Evolutionary conservation across 495 filamentous ascomycete species (phyloP).

Genomic region (Daldinia loculata): DNA sequence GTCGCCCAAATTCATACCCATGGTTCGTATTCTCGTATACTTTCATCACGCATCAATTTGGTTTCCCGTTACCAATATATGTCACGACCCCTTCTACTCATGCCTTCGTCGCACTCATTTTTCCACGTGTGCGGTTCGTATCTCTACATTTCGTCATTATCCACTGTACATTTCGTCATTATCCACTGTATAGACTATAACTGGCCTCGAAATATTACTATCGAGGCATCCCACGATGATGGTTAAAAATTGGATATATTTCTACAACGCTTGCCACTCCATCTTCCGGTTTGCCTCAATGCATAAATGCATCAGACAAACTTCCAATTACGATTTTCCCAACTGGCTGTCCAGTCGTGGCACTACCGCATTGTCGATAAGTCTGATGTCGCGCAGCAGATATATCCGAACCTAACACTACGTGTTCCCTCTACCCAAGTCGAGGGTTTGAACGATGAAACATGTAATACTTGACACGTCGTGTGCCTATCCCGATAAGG

Average conservation of each 20-base stretch:
- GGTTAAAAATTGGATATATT: background rate
- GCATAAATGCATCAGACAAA: background rate
- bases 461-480: conserved; percentile 9
- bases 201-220: background rate
- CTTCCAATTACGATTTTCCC: background rate
- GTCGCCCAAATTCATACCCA: conserved; percentile 20
- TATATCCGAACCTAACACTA: conserved; percentile 16
- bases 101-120: background rate
- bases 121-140: background rate
- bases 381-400: conserved; percentile 5
- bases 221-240: background rate
- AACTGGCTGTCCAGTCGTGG: background rate
- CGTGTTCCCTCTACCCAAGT: background rate
- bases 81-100: background rate
- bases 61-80: background rate
- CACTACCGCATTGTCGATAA: background rate
- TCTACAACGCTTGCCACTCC: background rate
- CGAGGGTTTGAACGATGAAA: conserved; percentile 11
- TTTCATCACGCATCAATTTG: background rate
- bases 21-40: background rate
- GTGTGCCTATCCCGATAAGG: conserved; percentile 15
- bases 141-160: background rate
- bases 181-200: background rate
- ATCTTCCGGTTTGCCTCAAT: background rate
- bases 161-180: background rate